Evolutionary conservation across 306 rosid species (phyloP), one percentile per base, ranked within the genome.

Genomic region (Prunus kanzakura): DNA sequence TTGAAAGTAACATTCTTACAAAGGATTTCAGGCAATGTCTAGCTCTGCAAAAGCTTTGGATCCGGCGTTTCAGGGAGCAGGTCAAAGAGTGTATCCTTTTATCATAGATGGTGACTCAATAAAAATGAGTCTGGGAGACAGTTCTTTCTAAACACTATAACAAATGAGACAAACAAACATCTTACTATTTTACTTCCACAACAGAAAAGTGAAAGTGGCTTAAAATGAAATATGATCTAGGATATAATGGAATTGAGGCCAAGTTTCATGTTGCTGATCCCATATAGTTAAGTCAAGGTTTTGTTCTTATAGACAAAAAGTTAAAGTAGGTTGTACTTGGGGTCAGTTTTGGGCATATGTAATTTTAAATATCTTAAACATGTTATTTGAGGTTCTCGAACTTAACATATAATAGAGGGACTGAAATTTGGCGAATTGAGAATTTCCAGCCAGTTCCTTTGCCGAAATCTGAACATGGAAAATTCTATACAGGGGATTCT

Each of bases 371-470:
- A 69, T 78, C 32, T 52, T 77, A 45, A 38, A 64, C 47, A 70
- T 67, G 18, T 55, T 66, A 4, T 73, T 81, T 76, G 73, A 78
- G 41, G 29, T 72, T 64, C 86, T 83, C 80, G 75, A 76, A 81
- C 99, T 95, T 95, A 85, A 92, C 95, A 57, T 82, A 68, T 76
- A 20, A 12, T 84, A 96, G 99, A 82, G 99, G 98, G 69, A 86
- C 96, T 72, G 99, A 96, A 82, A 92, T 96, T 85, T 96, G 99
- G 99, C 87, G 99, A 85, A 96, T 96, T 78, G 99, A 96, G 88
- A 73, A 92, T 86, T 96, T 96, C 83, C 96, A 83, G 87, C 99
- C 98, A 61, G 93, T 89, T 79, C 97, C 93, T 46, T 74, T 96
- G 81, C 91, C 97, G 19, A 92, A 93, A 85, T 86, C 99, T 77